A percentile compares a stretch with the other conserved stretches of the same genome.
These are phyloP conservation scores for Cyberlindnera euphorbiiphila DNA, from an alignment of 805 yeast species.

Conservation along the genomic window DNA sequence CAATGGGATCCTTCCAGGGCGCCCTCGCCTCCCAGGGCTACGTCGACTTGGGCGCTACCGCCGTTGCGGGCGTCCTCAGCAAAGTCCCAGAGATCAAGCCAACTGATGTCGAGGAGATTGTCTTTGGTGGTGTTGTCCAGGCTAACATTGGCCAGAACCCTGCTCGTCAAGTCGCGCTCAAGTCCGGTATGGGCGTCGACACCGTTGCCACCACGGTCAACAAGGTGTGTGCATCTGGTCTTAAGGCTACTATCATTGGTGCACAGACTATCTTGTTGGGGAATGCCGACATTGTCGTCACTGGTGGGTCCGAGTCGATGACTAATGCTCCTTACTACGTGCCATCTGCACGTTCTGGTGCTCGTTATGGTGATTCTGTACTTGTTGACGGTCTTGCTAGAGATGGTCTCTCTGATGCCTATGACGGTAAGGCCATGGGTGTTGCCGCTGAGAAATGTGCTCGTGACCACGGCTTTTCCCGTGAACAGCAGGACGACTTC, in stretches of 20 bases:
- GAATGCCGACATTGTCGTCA: constrained; percentile 85
- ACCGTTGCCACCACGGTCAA: constrained; percentile 88
- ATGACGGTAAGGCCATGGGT: constrained; percentile 89
- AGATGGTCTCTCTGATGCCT: constrained; percentile 94
- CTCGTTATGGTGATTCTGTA: constrained; percentile 79
- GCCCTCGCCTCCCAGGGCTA: constrained; percentile 67
- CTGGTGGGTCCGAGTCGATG: constrained; percentile 99
- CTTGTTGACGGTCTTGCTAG: constrained; percentile 85
- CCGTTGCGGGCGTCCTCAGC: constrained; percentile 82
- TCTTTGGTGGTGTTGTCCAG: constrained; percentile 88
- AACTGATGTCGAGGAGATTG: constrained; percentile 78
- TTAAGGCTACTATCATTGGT: constrained; percentile 86
- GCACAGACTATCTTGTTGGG: constrained; percentile 90
- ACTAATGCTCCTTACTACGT: constrained; percentile 91
- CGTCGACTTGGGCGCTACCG: constrained; percentile 87
- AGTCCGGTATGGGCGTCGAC: constrained; percentile 77
- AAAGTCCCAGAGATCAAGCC: constrained; percentile 80
- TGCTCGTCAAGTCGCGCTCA: constrained; percentile 94
- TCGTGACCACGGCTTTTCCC: constrained; percentile 64
- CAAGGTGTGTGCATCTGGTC: constrained; percentile 96
- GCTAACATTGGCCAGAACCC: constrained; percentile 97
- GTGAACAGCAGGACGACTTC: constrained; percentile 86
- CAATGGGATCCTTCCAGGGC: constrained; percentile 94
- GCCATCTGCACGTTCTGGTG: constrained; percentile 81
- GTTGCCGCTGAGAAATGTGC: constrained; percentile 97